Conservation (phyloP, 164 flowering plant species). For the Chloranthus sessilifolius region DNA sequence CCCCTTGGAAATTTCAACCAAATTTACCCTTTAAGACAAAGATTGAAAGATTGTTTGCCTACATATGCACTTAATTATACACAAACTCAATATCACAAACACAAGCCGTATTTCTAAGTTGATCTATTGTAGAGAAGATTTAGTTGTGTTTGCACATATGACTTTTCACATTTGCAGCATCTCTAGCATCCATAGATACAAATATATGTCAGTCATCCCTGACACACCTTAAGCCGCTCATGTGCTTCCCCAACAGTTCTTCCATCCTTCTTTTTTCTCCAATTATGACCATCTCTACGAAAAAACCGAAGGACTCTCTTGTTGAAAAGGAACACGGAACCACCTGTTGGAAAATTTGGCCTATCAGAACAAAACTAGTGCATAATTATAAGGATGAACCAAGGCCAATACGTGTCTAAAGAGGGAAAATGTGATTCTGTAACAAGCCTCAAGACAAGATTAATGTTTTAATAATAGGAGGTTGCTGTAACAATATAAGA, state of each 20-base stretch:
- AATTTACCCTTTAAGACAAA: too few species aligned
- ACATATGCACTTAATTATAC: not conserved
- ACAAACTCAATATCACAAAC: not conserved
- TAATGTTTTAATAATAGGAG: not conserved
- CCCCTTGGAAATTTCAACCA: too few species aligned
- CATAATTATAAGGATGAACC: not conserved
- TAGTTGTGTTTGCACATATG: too few species aligned
- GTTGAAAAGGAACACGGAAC: constrained; percentile 90
- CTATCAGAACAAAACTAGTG: constrained; percentile 5
- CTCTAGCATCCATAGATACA: too few species aligned
- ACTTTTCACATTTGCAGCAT: too few species aligned
- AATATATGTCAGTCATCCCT: too few species aligned
- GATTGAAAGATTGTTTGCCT: not conserved
- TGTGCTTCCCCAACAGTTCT: constrained; percentile 94
- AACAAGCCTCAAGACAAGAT: too few species aligned
- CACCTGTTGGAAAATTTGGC: constrained; percentile 47
- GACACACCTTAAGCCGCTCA: constrained; percentile 83
- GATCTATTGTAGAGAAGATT: too few species aligned
- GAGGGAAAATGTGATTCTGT: not conserved
- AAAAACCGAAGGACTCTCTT: constrained; percentile 80
- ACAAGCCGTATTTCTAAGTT: too few species aligned
- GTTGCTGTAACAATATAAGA: not conserved
- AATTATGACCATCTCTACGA: constrained; percentile 83
- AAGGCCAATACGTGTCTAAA: not conserved
- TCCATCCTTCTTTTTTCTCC: constrained; percentile 93